These are phyloP conservation scores for Periconia sp. DNA, from an alignment of 2,329 filamentous ascomycete species.

Conservation along the genomic window DNA sequence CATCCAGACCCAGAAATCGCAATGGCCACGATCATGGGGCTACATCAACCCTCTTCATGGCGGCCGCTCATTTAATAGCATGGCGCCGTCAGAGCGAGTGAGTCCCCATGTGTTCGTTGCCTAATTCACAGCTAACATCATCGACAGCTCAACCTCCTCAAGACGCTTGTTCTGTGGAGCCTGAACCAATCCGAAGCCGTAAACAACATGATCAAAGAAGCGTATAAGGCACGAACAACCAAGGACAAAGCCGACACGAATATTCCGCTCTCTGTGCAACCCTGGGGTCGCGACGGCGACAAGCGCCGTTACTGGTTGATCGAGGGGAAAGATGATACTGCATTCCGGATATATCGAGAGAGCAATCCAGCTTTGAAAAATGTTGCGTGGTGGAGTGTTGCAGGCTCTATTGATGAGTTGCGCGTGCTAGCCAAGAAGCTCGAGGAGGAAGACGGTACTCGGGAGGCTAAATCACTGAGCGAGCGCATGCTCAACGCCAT, in stretches of 20 bases:
- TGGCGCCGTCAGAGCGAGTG: conserved; percentile 84
- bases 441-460: conserved; percentile 76
- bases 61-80: conserved; percentile 78
- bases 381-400: conserved; percentile 91
- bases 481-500: conserved; percentile 80
- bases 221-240: conserved; percentile 71
- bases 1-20: conserved; percentile 78
- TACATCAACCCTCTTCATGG: conserved; percentile 83
- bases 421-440: conserved; percentile 77
- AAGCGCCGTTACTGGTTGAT: conserved; percentile 93
- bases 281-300: conserved; percentile 88
- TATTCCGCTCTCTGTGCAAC: conserved; percentile 85
- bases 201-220: conserved; percentile 80
- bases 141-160: conserved; percentile 77
- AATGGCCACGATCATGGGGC: conserved; percentile 89
- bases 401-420: conserved; percentile 87
- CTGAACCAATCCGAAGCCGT: conserved; percentile 86
- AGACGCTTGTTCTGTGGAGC: conserved; percentile 85
- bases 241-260: conserved; percentile 80
- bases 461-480: conserved; percentile 78
- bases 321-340: conserved; percentile 91
- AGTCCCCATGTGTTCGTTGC: conserved; percentile 9
- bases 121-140: conserved; percentile 23
- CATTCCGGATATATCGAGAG: conserved; percentile 92
- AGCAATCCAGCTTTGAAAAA: conserved; percentile 79